Evolutionary conservation across 257 asterid species (phyloP).

Genomic region (Solanum piurae): DNA sequence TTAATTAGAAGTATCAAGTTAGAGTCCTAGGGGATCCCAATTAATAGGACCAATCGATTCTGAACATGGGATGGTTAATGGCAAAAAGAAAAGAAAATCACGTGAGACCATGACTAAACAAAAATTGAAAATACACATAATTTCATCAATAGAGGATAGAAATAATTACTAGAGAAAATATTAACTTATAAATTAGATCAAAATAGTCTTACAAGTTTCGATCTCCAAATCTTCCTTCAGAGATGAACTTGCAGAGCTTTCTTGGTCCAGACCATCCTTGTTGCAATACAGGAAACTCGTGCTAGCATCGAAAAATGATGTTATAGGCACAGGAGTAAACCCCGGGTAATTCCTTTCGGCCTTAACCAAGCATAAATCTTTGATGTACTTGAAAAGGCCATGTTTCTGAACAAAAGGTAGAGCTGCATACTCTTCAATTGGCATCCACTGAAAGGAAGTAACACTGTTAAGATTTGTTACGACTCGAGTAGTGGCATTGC

Average conservation of each 20-base stretch:
- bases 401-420: conserved; percentile 30
- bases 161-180: neutral
- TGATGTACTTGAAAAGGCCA: conserved; percentile 34
- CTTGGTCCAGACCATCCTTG: conserved; percentile 25
- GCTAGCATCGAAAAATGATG: conserved; percentile 22
- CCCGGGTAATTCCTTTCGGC: conserved; percentile 38
- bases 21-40: neutral
- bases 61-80: neutral
- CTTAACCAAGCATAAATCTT: conserved; percentile 42
- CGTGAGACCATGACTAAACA: neutral
- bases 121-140: neutral
- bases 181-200: neutral
- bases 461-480: neutral
- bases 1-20: neutral
- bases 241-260: neutral
- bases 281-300: conserved; percentile 42
- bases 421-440: conserved; percentile 48
- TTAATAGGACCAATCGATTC: neutral
- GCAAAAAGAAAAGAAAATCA: neutral
- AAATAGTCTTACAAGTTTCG: neutral
- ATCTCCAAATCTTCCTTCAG: neutral
- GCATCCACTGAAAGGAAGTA: conserved; percentile 48
- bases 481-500: neutral
- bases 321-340: conserved; percentile 34
- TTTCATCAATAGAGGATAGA: neutral